A percentile compares a stretch with the other conserved stretches of the same genome.
These are phyloP conservation scores for Peltaster fructicola DNA, from an alignment of 2,329 filamentous ascomycete species.

Conservation along the genomic window DNA sequence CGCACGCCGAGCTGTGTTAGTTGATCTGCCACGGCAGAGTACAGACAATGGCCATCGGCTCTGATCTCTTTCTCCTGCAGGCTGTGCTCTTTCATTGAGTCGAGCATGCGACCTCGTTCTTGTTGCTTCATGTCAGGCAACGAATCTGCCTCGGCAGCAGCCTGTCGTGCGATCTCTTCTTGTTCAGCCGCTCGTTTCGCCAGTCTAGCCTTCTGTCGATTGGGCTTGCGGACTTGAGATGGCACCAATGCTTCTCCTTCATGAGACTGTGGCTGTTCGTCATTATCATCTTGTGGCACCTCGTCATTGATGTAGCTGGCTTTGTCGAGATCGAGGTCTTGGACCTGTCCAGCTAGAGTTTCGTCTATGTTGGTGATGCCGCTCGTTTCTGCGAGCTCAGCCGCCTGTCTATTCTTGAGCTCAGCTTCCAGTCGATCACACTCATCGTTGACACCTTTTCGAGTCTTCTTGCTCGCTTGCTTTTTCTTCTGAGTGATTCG, in stretches of 20 bases:
- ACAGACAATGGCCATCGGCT: constrained; percentile 89
- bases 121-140: constrained; percentile 56
- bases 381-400: constrained; percentile 31
- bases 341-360: not conserved
- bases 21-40: constrained; percentile 80
- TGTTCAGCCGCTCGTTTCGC: constrained; percentile 77
- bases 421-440: constrained; percentile 41
- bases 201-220: constrained; percentile 78
- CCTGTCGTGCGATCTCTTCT: constrained; percentile 48
- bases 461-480: constrained; percentile 68
- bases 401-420: constrained; percentile 35
- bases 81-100: constrained; percentile 42
- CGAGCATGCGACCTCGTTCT: constrained; percentile 54
- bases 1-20: constrained; percentile 33
- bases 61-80: constrained; percentile 63
- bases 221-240: constrained; percentile 42
- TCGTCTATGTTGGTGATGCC: constrained; percentile 10
- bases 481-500: constrained; percentile 93
- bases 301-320: constrained; percentile 2
- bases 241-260: not conserved
- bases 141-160: constrained; percentile 54
- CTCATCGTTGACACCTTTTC: constrained; percentile 43
- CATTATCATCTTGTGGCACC: not conserved
- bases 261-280: not conserved
- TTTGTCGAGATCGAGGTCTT: constrained; percentile 2